Evolutionary conservation across 2,329 filamentous ascomycete genomes (phyloP).

Genomic region (Alternaria metachromatica): DNA sequence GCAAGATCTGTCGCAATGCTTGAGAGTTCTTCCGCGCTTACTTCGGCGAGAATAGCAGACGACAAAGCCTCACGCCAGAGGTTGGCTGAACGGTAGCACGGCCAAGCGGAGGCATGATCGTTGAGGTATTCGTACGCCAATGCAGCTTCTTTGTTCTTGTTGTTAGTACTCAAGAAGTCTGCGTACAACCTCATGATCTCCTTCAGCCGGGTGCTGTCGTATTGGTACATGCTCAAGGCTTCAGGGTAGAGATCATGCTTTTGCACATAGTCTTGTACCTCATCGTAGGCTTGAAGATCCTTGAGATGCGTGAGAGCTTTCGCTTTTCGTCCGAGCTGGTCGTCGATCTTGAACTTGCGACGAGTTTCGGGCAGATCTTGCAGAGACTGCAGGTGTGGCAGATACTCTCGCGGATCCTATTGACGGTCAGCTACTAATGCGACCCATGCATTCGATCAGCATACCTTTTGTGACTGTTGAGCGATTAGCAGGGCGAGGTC

Average conservation of each 20-base stretch:
- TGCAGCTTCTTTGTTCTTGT: slow-evolving; percentile 83
- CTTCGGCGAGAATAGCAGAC: slow-evolving; percentile 69
- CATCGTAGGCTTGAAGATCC: slow-evolving; percentile 74
- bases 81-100: slow-evolving; percentile 82
- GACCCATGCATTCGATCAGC: neutral
- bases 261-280: slow-evolving; percentile 77
- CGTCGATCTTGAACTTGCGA: slow-evolving; percentile 84
- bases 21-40: slow-evolving; percentile 65
- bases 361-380: slow-evolving; percentile 75
- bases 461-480: slow-evolving; percentile 85
- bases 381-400: slow-evolving; percentile 89
- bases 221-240: slow-evolving; percentile 82
- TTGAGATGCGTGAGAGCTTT: slow-evolving; percentile 84
- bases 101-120: slow-evolving; percentile 75
- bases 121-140: slow-evolving; percentile 87
- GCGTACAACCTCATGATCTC: slow-evolving; percentile 81
- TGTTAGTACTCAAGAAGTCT: slow-evolving; percentile 74
- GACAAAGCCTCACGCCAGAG: slow-evolving; percentile 92
- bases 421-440: neutral
- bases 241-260: slow-evolving; percentile 81
- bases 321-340: slow-evolving; percentile 75
- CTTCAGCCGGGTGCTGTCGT: slow-evolving; percentile 71
- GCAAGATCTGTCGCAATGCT: slow-evolving; percentile 77
- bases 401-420: slow-evolving; percentile 86
- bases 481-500: slow-evolving; percentile 89